Evolutionary conservation across 495 filamentous ascomycete species (phyloP).

Genomic region (Pyrenula massariospora): DNA sequence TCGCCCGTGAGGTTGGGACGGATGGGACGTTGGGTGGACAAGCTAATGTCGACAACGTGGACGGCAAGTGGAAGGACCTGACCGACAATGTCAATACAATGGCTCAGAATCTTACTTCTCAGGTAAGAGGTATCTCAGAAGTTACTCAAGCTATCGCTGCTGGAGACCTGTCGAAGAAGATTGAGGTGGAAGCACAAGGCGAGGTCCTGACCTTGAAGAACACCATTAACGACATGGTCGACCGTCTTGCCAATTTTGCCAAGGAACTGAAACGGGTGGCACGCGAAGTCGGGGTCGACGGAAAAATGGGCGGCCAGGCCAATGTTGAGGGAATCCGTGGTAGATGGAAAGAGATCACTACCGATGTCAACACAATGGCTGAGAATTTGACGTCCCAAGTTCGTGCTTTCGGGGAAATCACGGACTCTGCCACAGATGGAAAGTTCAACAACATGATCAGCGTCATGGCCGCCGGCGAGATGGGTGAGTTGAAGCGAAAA

Average conservation of each 20-base stretch:
- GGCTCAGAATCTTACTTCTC: slow-evolving; percentile 89
- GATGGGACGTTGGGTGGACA: slow-evolving; percentile 93
- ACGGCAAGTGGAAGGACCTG: slow-evolving; percentile 98
- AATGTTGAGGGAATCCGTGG: slow-evolving; percentile 90
- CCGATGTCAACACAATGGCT: slow-evolving; percentile 97
- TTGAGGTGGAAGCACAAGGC: slow-evolving; percentile 89
- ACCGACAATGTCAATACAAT: slow-evolving; percentile 84
- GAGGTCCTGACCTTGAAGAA: slow-evolving; percentile 91
- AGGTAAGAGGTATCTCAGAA: slow-evolving; percentile 91
- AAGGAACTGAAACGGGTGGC: slow-evolving; percentile 93
- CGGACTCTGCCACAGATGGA: slow-evolving; percentile 89
- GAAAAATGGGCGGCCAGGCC: slow-evolving; percentile 97
- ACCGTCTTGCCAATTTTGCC: slow-evolving; percentile 90
- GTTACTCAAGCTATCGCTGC: slow-evolving; percentile 96
- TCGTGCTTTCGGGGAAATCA: slow-evolving; percentile 94
- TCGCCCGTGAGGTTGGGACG: slow-evolving; percentile 94
- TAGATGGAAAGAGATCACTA: slow-evolving; percentile 97
- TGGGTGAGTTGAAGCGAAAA: slow-evolving; percentile 98
- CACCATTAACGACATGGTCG: slow-evolving; percentile 99
- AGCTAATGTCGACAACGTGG: slow-evolving; percentile 92
- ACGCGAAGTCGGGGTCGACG: slow-evolving; percentile 93
- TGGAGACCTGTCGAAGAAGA: slow-evolving; percentile 90
- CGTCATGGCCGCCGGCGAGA: slow-evolving; percentile 96
- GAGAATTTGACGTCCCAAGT: slow-evolving; percentile 97
- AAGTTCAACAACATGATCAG: slow-evolving; percentile 96